These are phyloP conservation scores for Nemania bipapillata DNA, from an alignment of 2,329 filamentous ascomycete species.

Conservation along the genomic window DNA sequence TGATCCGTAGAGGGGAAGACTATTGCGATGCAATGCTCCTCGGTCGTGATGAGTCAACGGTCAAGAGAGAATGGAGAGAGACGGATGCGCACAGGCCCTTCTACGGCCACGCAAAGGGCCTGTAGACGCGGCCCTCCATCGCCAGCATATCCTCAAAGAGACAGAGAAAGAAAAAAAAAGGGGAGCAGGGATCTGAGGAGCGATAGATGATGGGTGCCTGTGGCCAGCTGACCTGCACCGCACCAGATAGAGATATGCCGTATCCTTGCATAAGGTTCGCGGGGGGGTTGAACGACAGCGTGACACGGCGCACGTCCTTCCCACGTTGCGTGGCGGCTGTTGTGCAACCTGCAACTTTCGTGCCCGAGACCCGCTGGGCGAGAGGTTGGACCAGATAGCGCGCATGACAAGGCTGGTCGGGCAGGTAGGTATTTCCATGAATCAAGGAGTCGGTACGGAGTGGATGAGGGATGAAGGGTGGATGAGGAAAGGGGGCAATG, in stretches of 20 bases:
- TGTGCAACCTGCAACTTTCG: conserved; percentile 37
- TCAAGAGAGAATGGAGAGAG: conserved; percentile 17
- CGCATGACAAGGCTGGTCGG: conserved; percentile 34
- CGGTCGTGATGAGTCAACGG: conserved; percentile 23
- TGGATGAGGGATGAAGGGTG: conserved; percentile 21
- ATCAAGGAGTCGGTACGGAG: background rate
- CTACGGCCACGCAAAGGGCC: conserved; percentile 27
- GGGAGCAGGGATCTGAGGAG: conserved; percentile 28
- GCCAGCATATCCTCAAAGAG: background rate
- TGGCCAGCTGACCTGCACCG: conserved; percentile 36
- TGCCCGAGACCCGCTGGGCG: conserved; percentile 15
- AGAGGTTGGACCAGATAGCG: conserved; percentile 27
- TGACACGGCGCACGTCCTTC: conserved; percentile 36
- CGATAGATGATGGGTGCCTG: conserved; percentile 14
- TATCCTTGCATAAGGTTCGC: conserved; percentile 31
- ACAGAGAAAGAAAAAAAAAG: no score
- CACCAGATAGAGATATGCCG: conserved; percentile 32
- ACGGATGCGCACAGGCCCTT: conserved; percentile 36
- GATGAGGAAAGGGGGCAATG: conserved; percentile 9
- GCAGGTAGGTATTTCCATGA: conserved; percentile 8
- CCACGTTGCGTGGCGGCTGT: conserved; percentile 30
- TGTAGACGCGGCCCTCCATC: conserved; percentile 21
- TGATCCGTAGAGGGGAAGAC: conserved; percentile 24
- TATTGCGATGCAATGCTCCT: conserved; percentile 26
- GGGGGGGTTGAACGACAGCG: conserved; percentile 31